Conservation (phyloP, 768 basidiomycete genomes). For the Leccinellum albellum region DNA sequence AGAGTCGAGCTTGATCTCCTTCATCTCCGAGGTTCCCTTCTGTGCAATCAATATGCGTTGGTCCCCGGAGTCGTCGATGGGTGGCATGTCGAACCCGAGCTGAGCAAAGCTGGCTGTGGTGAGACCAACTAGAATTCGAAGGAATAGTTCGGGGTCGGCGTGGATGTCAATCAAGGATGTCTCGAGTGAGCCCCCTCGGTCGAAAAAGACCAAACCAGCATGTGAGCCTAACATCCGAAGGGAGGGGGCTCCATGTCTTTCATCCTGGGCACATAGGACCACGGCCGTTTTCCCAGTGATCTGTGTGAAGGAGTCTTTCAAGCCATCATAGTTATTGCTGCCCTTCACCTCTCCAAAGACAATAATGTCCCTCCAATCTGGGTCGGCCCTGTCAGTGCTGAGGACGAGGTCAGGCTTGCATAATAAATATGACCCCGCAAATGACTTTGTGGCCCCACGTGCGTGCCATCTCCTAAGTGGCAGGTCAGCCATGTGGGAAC, state of each 20-base stretch:
- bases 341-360: background rate
- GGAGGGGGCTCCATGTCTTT: background rate
- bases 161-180: too few species aligned
- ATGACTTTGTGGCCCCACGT: background rate
- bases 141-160: too few species aligned
- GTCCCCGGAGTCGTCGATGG: too few species aligned
- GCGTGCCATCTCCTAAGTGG: background rate
- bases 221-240: background rate
- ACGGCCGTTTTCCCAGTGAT: background rate
- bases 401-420: background rate
- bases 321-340: background rate
- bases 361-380: background rate
- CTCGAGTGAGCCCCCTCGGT: too few species aligned
- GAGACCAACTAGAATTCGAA: too few species aligned
- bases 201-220: too few species aligned
- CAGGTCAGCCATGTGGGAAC: too few species aligned
- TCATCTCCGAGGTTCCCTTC: too few species aligned
- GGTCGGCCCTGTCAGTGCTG: background rate
- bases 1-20: too few species aligned
- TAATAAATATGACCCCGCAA: background rate
- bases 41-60: too few species aligned
- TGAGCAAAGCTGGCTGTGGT: too few species aligned
- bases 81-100: too few species aligned
- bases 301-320: background rate
- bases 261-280: background rate